phyloP scores from a whole-genome alignment of 805 yeast genomes.

The Limtongozyma cylindracea region DNA sequence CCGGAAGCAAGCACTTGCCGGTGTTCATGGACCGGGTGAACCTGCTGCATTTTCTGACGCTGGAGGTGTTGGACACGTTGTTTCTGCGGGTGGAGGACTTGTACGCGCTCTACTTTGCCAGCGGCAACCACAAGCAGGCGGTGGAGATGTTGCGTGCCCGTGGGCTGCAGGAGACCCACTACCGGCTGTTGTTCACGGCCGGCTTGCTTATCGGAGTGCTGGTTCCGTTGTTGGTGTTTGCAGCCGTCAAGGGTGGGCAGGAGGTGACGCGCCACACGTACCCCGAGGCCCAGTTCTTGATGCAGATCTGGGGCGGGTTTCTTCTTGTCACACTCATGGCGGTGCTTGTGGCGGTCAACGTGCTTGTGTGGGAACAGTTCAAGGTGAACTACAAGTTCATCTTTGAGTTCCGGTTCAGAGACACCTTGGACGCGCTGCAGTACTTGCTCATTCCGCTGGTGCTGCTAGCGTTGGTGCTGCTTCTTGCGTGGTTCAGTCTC shows the following conservation, averaged over 20 bases:
- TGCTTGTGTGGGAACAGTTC: slow-evolving; percentile 44
- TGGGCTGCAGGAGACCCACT: slow-evolving; percentile 7
- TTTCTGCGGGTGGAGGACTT: slow-evolving; percentile 38
- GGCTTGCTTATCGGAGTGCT: slow-evolving; percentile 54
- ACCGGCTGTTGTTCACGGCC: slow-evolving; percentile 24
- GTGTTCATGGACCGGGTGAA: slow-evolving; percentile 21
- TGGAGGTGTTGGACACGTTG: slow-evolving; percentile 43
- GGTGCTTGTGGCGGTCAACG: slow-evolving; percentile 38
- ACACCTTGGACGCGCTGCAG: slow-evolving; percentile 41
- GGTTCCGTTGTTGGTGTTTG: slow-evolving; percentile 38
- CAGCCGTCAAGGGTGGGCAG: slow-evolving; percentile 21
- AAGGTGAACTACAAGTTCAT: slow-evolving; percentile 81
- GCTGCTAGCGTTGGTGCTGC: slow-evolving; percentile 24
- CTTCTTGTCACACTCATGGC: slow-evolving; percentile 35
- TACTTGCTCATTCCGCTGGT: slow-evolving; percentile 39
- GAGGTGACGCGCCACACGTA: slow-evolving; percentile 22
- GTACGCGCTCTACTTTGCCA: slow-evolving; percentile 40
- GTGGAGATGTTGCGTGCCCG: slow-evolving; percentile 31
- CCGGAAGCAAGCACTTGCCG: slow-evolving; percentile 22
- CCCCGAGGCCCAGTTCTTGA: slow-evolving; percentile 30
- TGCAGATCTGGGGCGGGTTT: slow-evolving; percentile 91
- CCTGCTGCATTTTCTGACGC: slow-evolving; percentile 26
- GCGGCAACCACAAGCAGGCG: slow-evolving; percentile 33
- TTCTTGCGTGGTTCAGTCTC: slow-evolving; percentile 60
- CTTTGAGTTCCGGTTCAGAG: slow-evolving; percentile 77